phyloP scores from a whole-genome alignment of 331 rosid species.

The Erythrophleum ivorense region DNA sequence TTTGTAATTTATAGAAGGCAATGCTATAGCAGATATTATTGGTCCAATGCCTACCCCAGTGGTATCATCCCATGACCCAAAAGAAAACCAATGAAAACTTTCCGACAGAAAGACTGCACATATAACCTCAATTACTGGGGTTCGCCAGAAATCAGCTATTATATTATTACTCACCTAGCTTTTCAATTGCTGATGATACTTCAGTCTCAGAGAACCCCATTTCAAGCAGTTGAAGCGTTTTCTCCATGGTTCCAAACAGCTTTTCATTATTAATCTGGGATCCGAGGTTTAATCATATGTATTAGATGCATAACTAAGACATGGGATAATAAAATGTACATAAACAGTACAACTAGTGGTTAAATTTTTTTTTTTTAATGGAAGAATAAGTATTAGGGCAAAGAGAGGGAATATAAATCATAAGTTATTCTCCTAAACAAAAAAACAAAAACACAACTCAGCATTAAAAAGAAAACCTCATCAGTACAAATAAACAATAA shows the following conservation, averaged over 20 bases:
- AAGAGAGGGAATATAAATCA: not conserved
- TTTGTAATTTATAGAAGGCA: slow-evolving; percentile 20
- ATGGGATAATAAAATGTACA: slow-evolving; percentile 13
- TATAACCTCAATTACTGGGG: slow-evolving; percentile 16
- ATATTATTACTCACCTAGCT: slow-evolving; percentile 62
- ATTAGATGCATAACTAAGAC: slow-evolving; percentile 24
- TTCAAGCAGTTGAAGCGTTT: slow-evolving; percentile 82
- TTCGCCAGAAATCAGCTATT: slow-evolving; percentile 31
- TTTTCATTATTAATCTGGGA: slow-evolving; percentile 72
- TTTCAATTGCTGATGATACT: slow-evolving; percentile 87
- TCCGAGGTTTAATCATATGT: slow-evolving; percentile 23
- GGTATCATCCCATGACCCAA: slow-evolving; percentile 20
- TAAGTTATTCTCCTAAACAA: no score
- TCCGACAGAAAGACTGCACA: slow-evolving; percentile 27
- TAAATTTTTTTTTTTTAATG: not conserved
- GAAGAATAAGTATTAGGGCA: not conserved
- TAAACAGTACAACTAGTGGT: slow-evolving; percentile 5
- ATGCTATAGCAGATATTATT: not conserved
- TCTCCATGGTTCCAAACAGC: slow-evolving; percentile 88
- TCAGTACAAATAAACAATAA: no score
- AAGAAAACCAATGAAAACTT: slow-evolving; percentile 18
- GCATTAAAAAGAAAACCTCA: no score
- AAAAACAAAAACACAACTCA: no score
- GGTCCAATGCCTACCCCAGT: slow-evolving; percentile 5
- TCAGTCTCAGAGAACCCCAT: slow-evolving; percentile 95